Evolutionary conservation across 2,329 filamentous ascomycete species (phyloP).

Genomic region (Sporothrix globosa): DNA sequence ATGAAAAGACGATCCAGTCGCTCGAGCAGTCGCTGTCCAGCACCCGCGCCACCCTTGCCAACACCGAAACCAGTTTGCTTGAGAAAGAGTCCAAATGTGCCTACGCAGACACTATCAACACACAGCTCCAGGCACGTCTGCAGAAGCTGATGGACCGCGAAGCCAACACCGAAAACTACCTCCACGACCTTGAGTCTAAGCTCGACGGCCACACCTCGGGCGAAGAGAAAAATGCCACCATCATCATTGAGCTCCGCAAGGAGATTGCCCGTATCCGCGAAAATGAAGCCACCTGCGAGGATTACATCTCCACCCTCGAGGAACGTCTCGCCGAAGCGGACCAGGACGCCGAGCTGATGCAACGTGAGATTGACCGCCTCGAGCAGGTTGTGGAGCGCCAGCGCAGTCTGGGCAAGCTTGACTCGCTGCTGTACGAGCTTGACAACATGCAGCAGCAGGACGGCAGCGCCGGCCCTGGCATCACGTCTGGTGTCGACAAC

Average conservation of each 20-base stretch:
- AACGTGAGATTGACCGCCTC: slow-evolving; percentile 89
- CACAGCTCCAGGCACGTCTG: slow-evolving; percentile 84
- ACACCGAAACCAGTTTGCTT: slow-evolving; percentile 80
- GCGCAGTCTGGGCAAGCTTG: slow-evolving; percentile 89
- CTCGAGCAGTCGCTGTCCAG: slow-evolving; percentile 89
- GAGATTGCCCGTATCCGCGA: slow-evolving; percentile 86
- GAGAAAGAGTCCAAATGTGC: slow-evolving; percentile 94
- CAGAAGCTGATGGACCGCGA: slow-evolving; percentile 93
- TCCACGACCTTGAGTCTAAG: slow-evolving; percentile 87
- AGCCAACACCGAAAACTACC: slow-evolving; percentile 85
- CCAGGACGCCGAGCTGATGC: slow-evolving; percentile 95
- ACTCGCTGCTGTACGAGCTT: slow-evolving; percentile 87
- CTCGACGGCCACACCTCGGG: slow-evolving; percentile 88
- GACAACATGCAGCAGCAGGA: slow-evolving; percentile 71
- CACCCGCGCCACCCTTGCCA: slow-evolving; percentile 80
- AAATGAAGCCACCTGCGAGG: slow-evolving; percentile 86
- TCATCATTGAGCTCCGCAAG: slow-evolving; percentile 85
- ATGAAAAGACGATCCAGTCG: slow-evolving; percentile 96
- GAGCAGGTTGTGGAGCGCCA: slow-evolving; percentile 96
- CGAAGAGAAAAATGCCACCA: slow-evolving; percentile 86
- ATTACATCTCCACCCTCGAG: slow-evolving; percentile 96
- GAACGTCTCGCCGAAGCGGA: slow-evolving; percentile 94
- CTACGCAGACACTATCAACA: slow-evolving; percentile 88
- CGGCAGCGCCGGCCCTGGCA: slow-evolving; percentile 2
- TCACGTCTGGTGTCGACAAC: background rate